These are phyloP conservation scores for Fagus sylvatica DNA, from an alignment of 306 rosid genomes.

Conservation along the genomic window DNA sequence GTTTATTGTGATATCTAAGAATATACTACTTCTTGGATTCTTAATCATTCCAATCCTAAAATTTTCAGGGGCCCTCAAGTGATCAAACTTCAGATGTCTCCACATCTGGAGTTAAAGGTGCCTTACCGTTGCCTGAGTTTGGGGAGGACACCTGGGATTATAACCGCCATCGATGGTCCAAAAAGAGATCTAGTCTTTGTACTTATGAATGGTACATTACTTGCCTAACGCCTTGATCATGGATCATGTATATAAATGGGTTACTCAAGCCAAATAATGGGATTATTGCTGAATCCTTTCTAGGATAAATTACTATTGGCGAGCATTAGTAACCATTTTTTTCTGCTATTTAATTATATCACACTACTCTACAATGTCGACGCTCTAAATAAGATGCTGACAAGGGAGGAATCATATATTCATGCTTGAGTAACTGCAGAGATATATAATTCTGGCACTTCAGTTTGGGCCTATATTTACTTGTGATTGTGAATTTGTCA, in stretches of 20 bases:
- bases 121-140: slow-evolving; percentile 44
- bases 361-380: slow-evolving; percentile 7
- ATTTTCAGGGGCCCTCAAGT: slow-evolving; percentile 45
- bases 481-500: slow-evolving; percentile 19
- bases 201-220: slow-evolving; percentile 73
- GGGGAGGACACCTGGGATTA: slow-evolving; percentile 78
- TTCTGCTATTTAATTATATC: slow-evolving; percentile 17
- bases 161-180: slow-evolving; percentile 68
- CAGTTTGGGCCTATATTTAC: slow-evolving; percentile 25
- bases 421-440: slow-evolving; percentile 22
- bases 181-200: slow-evolving; percentile 64
- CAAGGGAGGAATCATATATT: neutral
- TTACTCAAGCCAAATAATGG: slow-evolving; percentile 16
- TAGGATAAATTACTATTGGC: slow-evolving; percentile 5
- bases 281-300: slow-evolving; percentile 12
- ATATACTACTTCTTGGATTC: slow-evolving; percentile 12
- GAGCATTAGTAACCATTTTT: neutral
- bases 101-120: slow-evolving; percentile 32
- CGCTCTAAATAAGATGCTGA: neutral
- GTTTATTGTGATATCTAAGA: slow-evolving; percentile 5
- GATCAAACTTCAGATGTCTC: slow-evolving; percentile 34
- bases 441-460: neutral
- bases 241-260: slow-evolving; percentile 6
- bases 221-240: slow-evolving; percentile 3
- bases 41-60: slow-evolving; percentile 1